Evolutionary conservation across 768 basidiomycete genomes (phyloP).

Genomic region (Rhizopogon vesiculosus): DNA sequence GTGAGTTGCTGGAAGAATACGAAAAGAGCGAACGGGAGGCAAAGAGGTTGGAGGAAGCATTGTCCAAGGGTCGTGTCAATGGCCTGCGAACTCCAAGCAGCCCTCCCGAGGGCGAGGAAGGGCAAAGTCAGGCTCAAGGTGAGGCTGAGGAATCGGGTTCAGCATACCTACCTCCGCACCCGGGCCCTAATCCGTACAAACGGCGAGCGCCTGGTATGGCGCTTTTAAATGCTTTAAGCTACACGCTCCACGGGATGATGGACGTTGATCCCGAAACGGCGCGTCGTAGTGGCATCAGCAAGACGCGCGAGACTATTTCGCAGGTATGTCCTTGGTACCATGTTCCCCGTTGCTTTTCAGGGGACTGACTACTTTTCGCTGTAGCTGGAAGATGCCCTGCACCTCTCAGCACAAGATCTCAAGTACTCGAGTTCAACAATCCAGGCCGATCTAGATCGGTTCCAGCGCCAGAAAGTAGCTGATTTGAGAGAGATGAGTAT

Average conservation of each 20-base stretch:
- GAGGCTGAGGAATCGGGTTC: conserved; percentile 41
- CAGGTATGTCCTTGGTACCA: conserved; percentile 50
- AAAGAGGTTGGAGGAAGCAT: conserved; percentile 80
- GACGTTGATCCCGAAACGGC: conserved; percentile 98
- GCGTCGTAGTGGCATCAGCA: conserved; percentile 86
- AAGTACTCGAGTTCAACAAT: conserved; percentile 96
- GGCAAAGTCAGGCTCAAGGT: conserved; percentile 14
- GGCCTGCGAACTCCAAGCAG: conserved; percentile 20
- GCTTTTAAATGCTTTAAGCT: conserved; percentile 84
- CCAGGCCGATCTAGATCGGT: conserved; percentile 95
- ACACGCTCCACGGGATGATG: conserved; percentile 97
- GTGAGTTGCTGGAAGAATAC: conserved; percentile 79
- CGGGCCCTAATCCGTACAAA: conserved; percentile 67
- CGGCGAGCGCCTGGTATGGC: conserved; percentile 76
- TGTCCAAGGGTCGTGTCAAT: conserved; percentile 51
- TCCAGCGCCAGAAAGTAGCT: conserved; percentile 97
- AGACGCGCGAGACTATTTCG: conserved; percentile 92
- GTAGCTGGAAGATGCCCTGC: conserved; percentile 93
- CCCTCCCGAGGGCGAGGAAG: conserved; percentile 25
- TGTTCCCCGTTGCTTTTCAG: conserved; percentile 6
- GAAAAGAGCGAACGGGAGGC: conserved; percentile 94
- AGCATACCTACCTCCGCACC: conserved; percentile 66
- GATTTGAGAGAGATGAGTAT: conserved; percentile 94
- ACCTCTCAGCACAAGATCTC: conserved; percentile 87
- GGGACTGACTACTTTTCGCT: conserved; percentile 11